Base-by-base conservation (phyloP, 2,329 filamentous ascomycete species). In the Fusarium continuum region DNA sequence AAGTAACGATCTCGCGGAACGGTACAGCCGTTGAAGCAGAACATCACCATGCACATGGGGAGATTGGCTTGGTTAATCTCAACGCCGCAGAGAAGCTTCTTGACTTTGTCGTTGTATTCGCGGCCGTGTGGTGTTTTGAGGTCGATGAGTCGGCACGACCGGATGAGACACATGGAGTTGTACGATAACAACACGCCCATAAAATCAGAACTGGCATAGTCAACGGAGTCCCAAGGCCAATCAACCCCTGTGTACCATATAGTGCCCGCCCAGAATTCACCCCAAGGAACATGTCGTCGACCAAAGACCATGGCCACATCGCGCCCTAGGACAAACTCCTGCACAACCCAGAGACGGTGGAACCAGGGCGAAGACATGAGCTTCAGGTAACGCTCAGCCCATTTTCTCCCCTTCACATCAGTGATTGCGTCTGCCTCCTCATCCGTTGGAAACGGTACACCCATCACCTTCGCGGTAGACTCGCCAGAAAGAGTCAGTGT, bases 311-410 rank as follows among this genome's bases (percentile, higher is more conserved):
- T 47, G 8, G 13, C 10, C 4, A 39, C 55, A 11, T 61, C 17
- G 0, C 55, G 57, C 1, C 36, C 55, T 4, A 61, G 57, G 8
- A 61, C 22, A n/a, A 61, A 61, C 11, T 61, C 57, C 19, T 61
- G 57, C 3, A 61, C 22, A 8, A 61, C 43, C 57, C 57, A 60
- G 3, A 61, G 22, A 26, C 55, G 57, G 8, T 35, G 36, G 6
- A 61, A 60, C 57, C 55, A 61, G n/a, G 47, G 31, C 6, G 28
- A 16, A 2, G 32, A 44, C 2, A 54, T 16, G 5, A 61, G 5
- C 3, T 31, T 2, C 0, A 25, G 6, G 8, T 19, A 61, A 0
- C 3, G 5, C 3, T 3, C 4, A 1, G 25, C 5, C 31, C 22
- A 60, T 1, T 31, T 14, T 5, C 19, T 14, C 8, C 13, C 19